Evolutionary conservation across 192 early-diverging fungal species (phyloP).

Genomic region (Backusella luteola): DNA sequence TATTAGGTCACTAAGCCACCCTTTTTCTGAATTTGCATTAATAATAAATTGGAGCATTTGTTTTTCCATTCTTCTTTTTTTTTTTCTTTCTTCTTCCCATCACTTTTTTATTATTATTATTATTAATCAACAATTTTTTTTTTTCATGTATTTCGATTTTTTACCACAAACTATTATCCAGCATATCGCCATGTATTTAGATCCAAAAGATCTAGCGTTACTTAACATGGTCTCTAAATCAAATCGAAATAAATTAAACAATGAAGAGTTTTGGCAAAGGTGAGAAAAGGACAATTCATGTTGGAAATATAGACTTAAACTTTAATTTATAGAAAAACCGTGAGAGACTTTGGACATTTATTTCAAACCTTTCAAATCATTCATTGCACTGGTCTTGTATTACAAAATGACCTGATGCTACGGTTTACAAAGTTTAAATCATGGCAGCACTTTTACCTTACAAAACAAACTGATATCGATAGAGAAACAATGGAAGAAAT

Average conservation of each 20-base stretch:
- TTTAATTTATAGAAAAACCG: not conserved
- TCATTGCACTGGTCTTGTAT: not conserved
- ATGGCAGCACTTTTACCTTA: not conserved
- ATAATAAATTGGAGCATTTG: not conserved
- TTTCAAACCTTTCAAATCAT: slow-evolving; percentile 5
- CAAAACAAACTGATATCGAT: not conserved
- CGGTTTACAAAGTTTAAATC: not conserved
- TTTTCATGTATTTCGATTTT: not conserved
- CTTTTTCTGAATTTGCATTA: not conserved
- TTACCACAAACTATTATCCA: not conserved
- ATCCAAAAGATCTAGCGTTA: not conserved
- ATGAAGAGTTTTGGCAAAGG: not conserved
- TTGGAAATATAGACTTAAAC: not conserved
- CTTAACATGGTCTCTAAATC: not conserved
- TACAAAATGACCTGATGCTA: not conserved
- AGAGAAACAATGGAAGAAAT: not conserved
- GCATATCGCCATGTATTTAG: not conserved
- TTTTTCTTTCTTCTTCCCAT: not conserved
- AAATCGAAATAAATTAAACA: not conserved
- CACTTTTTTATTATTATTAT: not conserved
- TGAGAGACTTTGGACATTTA: not conserved
- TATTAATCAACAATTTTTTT: too few relatives aligned
- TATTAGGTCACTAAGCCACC: slow-evolving; percentile 13
- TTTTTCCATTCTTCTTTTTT: not conserved
- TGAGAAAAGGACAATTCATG: not conserved